Evolutionary conservation across 257 asterid genomes (phyloP).

Genomic region (Solanum sparsipilum): DNA sequence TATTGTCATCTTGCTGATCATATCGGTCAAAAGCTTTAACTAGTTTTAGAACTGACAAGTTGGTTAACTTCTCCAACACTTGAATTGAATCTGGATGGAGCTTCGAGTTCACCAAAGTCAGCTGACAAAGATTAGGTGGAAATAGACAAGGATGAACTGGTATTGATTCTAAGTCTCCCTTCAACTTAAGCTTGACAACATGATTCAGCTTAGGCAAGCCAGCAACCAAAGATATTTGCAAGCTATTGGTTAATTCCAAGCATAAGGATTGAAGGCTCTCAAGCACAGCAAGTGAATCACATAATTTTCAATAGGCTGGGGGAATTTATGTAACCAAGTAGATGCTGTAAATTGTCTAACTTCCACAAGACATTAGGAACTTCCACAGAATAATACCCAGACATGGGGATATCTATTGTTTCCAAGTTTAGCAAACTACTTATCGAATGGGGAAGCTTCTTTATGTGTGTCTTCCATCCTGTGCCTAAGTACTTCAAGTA

Average conservation of each 20-base stretch:
- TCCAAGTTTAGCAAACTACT: background rate
- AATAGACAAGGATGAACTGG: background rate
- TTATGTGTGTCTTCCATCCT: background rate
- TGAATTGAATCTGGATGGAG: conserved; percentile 4
- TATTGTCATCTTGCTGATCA: background rate
- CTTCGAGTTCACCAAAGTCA: background rate
- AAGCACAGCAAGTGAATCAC: background rate
- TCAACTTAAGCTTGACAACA: conserved; percentile 1
- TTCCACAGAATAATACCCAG: background rate
- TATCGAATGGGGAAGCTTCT: conserved; percentile 8
- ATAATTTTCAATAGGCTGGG: background rate
- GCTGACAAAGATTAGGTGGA: conserved; percentile 9
- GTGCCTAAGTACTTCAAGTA: conserved; percentile 11
- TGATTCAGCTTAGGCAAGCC: background rate
- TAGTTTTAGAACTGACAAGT: background rate
- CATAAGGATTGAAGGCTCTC: background rate
- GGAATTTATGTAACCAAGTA: background rate
- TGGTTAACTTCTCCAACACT: background rate
- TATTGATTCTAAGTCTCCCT: background rate
- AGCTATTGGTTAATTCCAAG: background rate
- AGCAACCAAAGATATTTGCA: background rate
- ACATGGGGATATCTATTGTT: conserved; percentile 4
- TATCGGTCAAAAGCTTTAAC: background rate
- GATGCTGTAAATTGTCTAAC: background rate
- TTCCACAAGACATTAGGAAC: conserved; percentile 9